Conservation (phyloP, 139 green algal genomes). For the Dunaliella primolecta region DNA sequence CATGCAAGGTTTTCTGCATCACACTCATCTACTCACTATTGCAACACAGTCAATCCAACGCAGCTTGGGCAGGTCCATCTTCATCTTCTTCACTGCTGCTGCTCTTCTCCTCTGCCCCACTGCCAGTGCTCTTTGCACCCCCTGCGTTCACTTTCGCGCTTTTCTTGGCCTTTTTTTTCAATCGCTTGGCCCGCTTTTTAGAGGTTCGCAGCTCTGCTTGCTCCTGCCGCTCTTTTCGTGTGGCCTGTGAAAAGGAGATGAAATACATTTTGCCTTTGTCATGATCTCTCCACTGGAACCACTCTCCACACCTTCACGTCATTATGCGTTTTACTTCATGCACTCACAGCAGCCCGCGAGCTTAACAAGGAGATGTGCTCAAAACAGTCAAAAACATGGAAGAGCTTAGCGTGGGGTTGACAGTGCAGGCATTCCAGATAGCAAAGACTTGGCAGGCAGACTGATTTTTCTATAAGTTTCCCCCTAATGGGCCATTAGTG, state of each 20-base stretch:
- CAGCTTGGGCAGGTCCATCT: slow-evolving; percentile 13
- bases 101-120: background rate
- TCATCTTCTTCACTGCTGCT: slow-evolving; percentile 2
- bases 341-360: too few relatives aligned
- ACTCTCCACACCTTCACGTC: too few relatives aligned
- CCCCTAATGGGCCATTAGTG: too few relatives aligned
- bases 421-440: too few relatives aligned
- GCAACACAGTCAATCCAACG: slow-evolving; percentile 16
- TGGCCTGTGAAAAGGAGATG: slow-evolving; percentile 23
- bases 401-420: too few relatives aligned
- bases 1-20: too few relatives aligned
- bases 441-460: too few relatives aligned
- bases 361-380: too few relatives aligned
- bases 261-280: background rate
- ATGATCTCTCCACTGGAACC: too few relatives aligned
- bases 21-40: background rate
- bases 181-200: slow-evolving; percentile 57
- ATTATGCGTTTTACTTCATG: too few relatives aligned
- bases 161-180: slow-evolving; percentile 66
- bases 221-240: slow-evolving; percentile 24
- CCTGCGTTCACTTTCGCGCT: background rate
- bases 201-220: slow-evolving; percentile 56
- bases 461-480: too few relatives aligned
- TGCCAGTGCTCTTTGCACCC: background rate
- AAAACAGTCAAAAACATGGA: too few relatives aligned